These are phyloP conservation scores for Dalbergia oliveri DNA, from an alignment of 306 rosid genomes.

Conservation along the genomic window DNA sequence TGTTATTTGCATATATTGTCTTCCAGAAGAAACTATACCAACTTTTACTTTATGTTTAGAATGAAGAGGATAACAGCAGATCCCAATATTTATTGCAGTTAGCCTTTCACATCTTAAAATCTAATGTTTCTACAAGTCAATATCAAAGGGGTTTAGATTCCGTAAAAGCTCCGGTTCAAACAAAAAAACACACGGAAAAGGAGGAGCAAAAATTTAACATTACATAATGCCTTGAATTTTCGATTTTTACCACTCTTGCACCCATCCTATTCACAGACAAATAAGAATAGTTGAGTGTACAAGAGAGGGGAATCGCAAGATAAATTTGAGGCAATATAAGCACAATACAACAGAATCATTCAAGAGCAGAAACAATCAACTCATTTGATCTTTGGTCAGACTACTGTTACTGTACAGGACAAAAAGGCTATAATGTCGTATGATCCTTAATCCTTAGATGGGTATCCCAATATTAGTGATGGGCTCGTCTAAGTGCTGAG, in stretches of 20 bases:
- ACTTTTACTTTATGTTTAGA: background rate
- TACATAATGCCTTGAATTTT: slow-evolving; percentile 38
- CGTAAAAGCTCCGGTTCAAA: slow-evolving; percentile 25
- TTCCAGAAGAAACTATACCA: too few species aligned
- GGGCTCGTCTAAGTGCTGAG: slow-evolving; percentile 68
- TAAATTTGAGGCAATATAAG: slow-evolving; percentile 39
- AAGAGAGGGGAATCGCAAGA: slow-evolving; percentile 25
- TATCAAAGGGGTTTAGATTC: slow-evolving; percentile 34
- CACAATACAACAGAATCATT: slow-evolving; percentile 39
- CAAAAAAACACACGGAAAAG: background rate
- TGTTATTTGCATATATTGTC: too few species aligned
- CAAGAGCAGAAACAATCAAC: slow-evolving; percentile 44
- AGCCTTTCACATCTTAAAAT: slow-evolving; percentile 29
- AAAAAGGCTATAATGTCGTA: slow-evolving; percentile 41
- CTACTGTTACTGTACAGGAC: slow-evolving; percentile 58
- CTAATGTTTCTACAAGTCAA: slow-evolving; percentile 12
- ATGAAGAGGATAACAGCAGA: background rate
- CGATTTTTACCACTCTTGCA: slow-evolving; percentile 40
- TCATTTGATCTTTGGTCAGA: slow-evolving; percentile 48
- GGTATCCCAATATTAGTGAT: slow-evolving; percentile 53
- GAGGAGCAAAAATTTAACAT: slow-evolving; percentile 30
- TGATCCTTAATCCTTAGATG: slow-evolving; percentile 43
- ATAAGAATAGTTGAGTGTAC: slow-evolving; percentile 36
- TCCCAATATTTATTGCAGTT: slow-evolving; percentile 23
- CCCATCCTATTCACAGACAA: slow-evolving; percentile 48